Percentiles rank a stretch among this genome's conserved stretches.
phyloP scores from a whole-genome alignment of 345 rosid genomes.

The Bruguiera sexangula region DNA sequence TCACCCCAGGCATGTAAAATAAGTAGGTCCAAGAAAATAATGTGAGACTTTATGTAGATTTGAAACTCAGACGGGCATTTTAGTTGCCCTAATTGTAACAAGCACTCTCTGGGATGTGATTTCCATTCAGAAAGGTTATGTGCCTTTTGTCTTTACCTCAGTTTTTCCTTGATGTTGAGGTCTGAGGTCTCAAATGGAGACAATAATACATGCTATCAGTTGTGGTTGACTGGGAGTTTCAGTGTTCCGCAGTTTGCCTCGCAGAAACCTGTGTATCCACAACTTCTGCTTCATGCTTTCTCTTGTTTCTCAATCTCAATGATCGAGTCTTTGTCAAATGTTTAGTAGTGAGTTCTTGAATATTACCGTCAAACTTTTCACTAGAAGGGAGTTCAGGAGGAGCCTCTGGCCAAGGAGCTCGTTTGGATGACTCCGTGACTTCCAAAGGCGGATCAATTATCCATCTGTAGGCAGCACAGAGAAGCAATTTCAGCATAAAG shows the following conservation, averaged over 20 bases:
- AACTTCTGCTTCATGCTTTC: slow-evolving; percentile 62
- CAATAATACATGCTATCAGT: slow-evolving; percentile 3
- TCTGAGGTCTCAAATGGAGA: slow-evolving; percentile 20
- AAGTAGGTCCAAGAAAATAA: not conserved
- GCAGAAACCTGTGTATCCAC: slow-evolving; percentile 42
- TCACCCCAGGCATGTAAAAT: slow-evolving; percentile 22
- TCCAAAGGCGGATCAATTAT: slow-evolving; percentile 85
- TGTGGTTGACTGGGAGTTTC: slow-evolving; percentile 6
- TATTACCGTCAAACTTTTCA: slow-evolving; percentile 31
- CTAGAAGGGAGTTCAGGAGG: slow-evolving; percentile 78
- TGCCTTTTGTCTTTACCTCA: slow-evolving; percentile 6
- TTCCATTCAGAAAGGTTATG: slow-evolving; percentile 13
- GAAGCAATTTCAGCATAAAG: not conserved
- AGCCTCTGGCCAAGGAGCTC: slow-evolving; percentile 87
- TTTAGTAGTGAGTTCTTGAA: slow-evolving; percentile 47
- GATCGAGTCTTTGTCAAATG: slow-evolving; percentile 51
- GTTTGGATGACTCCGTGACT: slow-evolving; percentile 75
- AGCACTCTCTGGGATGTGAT: slow-evolving; percentile 24
- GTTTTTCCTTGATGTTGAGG: slow-evolving; percentile 11
- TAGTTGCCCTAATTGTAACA: slow-evolving; percentile 16
- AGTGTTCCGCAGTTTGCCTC: slow-evolving; percentile 44
- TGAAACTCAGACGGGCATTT: slow-evolving; percentile 18
- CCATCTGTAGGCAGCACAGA: slow-evolving; percentile 54
- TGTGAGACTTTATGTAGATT: slow-evolving; percentile 14
- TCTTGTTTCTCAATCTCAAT: slow-evolving; percentile 60